phyloP scores from a whole-genome alignment of 345 rosid species.

The Excoecaria cochinchinensis region DNA sequence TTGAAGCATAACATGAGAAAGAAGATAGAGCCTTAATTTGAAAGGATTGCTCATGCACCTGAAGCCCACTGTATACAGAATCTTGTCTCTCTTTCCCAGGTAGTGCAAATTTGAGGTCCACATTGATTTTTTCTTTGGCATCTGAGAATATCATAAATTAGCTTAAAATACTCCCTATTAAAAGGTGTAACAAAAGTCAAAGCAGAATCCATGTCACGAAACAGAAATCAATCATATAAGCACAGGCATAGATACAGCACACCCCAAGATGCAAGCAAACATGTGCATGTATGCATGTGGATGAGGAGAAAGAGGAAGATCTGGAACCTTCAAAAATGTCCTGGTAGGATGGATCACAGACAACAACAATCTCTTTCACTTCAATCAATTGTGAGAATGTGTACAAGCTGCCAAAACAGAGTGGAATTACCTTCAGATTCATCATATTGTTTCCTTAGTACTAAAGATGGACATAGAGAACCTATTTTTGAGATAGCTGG shows the following conservation, averaged over 20 bases:
- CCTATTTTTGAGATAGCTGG: background rate
- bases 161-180: conserved; percentile 11
- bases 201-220: background rate
- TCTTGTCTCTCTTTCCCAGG: conserved; percentile 99
- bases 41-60: conserved; percentile 43
- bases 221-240: background rate
- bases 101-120: conserved; percentile 69
- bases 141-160: conserved; percentile 39
- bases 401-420: conserved; percentile 55
- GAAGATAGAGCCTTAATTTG: conserved; percentile 4
- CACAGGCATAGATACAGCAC: background rate
- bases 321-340: conserved; percentile 82
- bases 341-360: conserved; percentile 90
- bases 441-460: background rate
- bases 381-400: conserved; percentile 70
- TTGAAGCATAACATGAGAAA: background rate
- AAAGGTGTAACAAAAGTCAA: background rate
- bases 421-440: conserved; percentile 11
- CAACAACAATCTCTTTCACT: conserved; percentile 91
- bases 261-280: background rate
- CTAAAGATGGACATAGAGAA: conserved; percentile 2
- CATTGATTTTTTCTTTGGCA: conserved; percentile 42
- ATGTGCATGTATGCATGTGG: background rate
- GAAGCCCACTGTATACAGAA: conserved; percentile 86
- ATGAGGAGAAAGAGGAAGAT: background rate